phyloP scores from a whole-genome alignment of 2,329 filamentous ascomycete species.

The Talaromyces funiculosus region DNA sequence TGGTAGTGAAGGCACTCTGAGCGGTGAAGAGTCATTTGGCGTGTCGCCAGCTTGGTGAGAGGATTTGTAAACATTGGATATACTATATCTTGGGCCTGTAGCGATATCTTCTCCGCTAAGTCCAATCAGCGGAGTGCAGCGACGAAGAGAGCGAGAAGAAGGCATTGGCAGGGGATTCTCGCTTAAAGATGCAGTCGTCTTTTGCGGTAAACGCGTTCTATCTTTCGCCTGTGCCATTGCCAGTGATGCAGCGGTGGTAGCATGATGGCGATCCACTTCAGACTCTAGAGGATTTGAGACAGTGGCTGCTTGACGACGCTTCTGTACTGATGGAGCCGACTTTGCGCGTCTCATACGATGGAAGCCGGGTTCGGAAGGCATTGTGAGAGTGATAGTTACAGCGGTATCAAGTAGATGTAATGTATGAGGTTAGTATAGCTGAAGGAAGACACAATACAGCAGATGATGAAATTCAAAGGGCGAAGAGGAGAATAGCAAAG shows the following conservation, averaged over 20 bases:
- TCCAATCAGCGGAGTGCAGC: constrained; percentile 18
- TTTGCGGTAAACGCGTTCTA: constrained; percentile 20
- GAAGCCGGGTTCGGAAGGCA: constrained; percentile 23
- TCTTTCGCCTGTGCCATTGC: constrained; percentile 37
- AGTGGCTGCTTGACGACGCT: constrained; percentile 20
- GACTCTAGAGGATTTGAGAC: constrained; percentile 25
- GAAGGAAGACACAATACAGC: constrained; percentile 10
- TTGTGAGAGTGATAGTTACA: constrained; percentile 11
- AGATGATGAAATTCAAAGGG: neutral
- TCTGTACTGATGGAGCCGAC: constrained; percentile 35
- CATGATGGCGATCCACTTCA: constrained; percentile 29
- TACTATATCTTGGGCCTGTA: neutral
- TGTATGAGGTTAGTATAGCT: constrained; percentile 5
- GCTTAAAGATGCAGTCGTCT: constrained; percentile 9
- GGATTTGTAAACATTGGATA: neutral
- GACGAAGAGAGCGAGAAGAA: constrained; percentile 16
- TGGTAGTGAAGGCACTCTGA: constrained; percentile 23
- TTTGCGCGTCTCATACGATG: constrained; percentile 33
- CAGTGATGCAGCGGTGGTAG: constrained; percentile 37
- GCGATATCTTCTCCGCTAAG: constrained; percentile 15
- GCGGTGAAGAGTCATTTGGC: constrained; percentile 15
- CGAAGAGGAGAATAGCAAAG: neutral
- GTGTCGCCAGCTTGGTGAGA: neutral
- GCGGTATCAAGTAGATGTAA: constrained; percentile 8
- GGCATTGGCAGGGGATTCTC: constrained; percentile 24